phyloP scores from a whole-genome alignment of 208 protist species.

The Crithidia expoeki region DNA sequence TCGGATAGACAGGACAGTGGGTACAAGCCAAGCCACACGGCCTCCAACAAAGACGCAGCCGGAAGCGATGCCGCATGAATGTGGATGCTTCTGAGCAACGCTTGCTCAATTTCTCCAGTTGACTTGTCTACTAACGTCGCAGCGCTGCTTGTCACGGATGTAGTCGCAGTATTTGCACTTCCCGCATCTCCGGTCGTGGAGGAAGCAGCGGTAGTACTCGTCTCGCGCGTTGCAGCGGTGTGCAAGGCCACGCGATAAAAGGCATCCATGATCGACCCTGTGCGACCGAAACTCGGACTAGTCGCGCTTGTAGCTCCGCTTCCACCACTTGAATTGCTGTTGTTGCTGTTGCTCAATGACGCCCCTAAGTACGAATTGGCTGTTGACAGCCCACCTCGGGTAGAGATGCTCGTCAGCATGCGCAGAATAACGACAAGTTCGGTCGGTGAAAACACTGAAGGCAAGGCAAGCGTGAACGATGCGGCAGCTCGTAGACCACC shows the following conservation, averaged over 20 bases:
- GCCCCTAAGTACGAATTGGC: background rate
- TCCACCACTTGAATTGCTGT: background rate
- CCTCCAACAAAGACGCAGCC: conserved; percentile 23
- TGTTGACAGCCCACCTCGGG: background rate
- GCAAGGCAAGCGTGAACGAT: background rate
- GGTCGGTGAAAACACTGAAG: conserved; percentile 5
- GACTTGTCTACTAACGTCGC: background rate
- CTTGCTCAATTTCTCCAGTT: conserved; percentile 8
- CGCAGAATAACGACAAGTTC: conserved; percentile 29
- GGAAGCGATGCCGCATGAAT: conserved; percentile 6
- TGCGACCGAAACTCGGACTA: background rate
- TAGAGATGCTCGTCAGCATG: conserved; percentile 28
- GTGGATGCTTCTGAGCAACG: conserved; percentile 17
- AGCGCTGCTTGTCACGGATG: background rate
- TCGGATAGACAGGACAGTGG: conserved; percentile 6
- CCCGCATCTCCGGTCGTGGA: background rate
- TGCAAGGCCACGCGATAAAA: conserved; percentile 10
- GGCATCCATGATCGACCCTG: conserved; percentile 11
- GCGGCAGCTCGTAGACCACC: no score
- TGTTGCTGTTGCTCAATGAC: background rate
- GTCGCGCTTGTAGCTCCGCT: background rate
- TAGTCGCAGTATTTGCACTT: background rate
- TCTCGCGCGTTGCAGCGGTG: background rate
- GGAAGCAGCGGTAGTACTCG: no score
- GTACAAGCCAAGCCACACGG: conserved; percentile 27